phyloP scores from a whole-genome alignment of 345 rosid species.

The Trapa bicornis region DNA sequence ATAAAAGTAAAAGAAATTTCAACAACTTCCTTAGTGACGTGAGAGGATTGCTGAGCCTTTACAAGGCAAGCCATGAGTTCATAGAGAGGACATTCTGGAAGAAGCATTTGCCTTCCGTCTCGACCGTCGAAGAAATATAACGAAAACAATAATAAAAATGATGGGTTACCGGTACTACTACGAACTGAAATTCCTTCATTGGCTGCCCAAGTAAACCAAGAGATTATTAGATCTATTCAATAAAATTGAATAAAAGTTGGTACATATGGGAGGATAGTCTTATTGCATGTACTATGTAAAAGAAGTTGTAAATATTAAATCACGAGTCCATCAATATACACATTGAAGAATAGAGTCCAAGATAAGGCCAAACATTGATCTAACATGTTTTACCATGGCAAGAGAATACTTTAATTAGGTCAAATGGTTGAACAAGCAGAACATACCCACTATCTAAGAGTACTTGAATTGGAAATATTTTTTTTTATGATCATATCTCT shows the following conservation, averaged over 20 bases:
- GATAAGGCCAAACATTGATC: too few relatives aligned
- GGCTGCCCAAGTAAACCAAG: conserved; percentile 18
- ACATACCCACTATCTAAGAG: conserved; percentile 19
- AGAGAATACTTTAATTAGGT: conserved; percentile 18
- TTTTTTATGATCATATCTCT: conserved; percentile 11
- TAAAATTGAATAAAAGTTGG: conserved; percentile 13
- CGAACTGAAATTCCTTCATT: too few relatives aligned
- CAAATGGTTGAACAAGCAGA: conserved; percentile 13
- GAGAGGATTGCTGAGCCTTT: too few relatives aligned
- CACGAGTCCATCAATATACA: too few relatives aligned
- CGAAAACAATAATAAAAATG: conserved; percentile 3
- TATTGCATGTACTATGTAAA: conserved; percentile 15
- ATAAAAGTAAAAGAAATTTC: too few relatives aligned
- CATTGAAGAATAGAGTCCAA: too few relatives aligned
- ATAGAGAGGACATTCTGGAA: too few relatives aligned
- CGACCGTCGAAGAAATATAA: too few relatives aligned
- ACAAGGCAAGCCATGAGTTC: too few relatives aligned
- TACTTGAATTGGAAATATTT: conserved; percentile 12
- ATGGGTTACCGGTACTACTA: not conserved
- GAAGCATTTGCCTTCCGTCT: too few relatives aligned
- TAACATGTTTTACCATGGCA: not conserved
- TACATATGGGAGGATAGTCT: conserved; percentile 2
- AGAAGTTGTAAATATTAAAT: conserved; percentile 12
- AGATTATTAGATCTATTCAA: conserved; percentile 18
- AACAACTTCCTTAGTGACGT: too few relatives aligned